Evolutionary conservation across 1,139 yeast genomes (phyloP).

Genomic region (Saccharomycopsis phalli): DNA sequence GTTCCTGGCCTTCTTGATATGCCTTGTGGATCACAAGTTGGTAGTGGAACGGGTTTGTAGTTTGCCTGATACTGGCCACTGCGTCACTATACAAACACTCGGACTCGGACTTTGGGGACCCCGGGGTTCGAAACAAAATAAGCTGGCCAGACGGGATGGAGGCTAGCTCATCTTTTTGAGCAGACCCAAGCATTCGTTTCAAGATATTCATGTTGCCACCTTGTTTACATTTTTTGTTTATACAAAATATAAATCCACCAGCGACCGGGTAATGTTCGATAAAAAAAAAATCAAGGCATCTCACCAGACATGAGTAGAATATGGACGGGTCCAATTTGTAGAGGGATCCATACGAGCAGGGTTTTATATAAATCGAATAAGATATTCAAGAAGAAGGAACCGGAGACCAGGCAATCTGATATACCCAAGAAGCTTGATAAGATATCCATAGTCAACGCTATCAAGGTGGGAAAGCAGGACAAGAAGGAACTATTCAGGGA

Average conservation of each 20-base stretch:
- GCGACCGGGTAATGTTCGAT: background rate
- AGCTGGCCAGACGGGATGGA: slow-evolving; percentile 76
- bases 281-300: background rate
- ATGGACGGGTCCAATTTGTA: no score
- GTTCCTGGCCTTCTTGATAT: slow-evolving; percentile 57
- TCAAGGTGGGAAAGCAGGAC: slow-evolving; percentile 9
- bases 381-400: background rate
- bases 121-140: slow-evolving; percentile 61
- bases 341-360: no score
- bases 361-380: no score
- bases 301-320: no score
- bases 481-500: slow-evolving; percentile 15
- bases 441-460: slow-evolving; percentile 22
- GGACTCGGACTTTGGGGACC: slow-evolving; percentile 76
- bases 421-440: slow-evolving; percentile 32
- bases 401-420: background rate
- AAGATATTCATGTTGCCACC: slow-evolving; percentile 58
- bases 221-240: slow-evolving; percentile 1
- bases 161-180: slow-evolving; percentile 48
- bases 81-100: slow-evolving; percentile 86
- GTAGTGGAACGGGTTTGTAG: slow-evolving; percentile 56
- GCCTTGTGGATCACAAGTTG: slow-evolving; percentile 67
- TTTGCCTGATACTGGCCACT: slow-evolving; percentile 58
- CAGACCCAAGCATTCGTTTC: slow-evolving; percentile 55
- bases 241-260: background rate